These are phyloP conservation scores for cucumber (Cucumis sativus) DNA, from an alignment of 306 rosid species.

Conservation along the genomic window Cucumber_9930_V3 NC_026659.2:28492501-28493000, in stretches of 20 bases:
- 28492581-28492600: neutral
- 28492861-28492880: neutral
- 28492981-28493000: neutral
- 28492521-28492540: neutral
- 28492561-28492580: neutral
- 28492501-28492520: neutral
- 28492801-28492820: neutral
- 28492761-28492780: neutral
- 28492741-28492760: conserved; percentile 38
- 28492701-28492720: conserved; percentile 65
- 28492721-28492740: conserved; percentile 72
- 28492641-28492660: neutral
- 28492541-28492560: neutral
- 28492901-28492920: neutral
- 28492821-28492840: neutral
- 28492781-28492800: neutral
- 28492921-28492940: neutral
- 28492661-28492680: neutral
- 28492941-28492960: neutral
- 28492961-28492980: neutral
- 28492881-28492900: neutral
- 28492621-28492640: neutral
- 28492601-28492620: neutral
- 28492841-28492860: neutral
- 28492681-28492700: neutral